Base-by-base conservation (phyloP, 2,329 filamentous ascomycete genomes). In the Hawksworthiomyces lignivorus region DNA sequence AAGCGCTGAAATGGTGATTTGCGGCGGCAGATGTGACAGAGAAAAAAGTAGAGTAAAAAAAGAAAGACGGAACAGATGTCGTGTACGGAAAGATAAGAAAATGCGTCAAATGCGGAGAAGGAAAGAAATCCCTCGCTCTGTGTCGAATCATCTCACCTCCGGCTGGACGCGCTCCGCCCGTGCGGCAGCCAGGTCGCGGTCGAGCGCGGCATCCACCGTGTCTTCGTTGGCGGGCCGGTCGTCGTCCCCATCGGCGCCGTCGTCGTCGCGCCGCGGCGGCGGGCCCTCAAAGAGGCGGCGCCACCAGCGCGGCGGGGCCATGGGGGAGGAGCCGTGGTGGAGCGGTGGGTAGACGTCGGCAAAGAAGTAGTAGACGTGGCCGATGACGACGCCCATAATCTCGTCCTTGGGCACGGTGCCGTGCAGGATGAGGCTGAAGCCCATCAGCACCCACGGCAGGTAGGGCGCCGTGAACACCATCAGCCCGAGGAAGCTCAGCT, bases 321-420 rank as follows among this genome's bases (percentile, higher is more conserved):
- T 71, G 1, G 92, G 92, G 43, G 86, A 75, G 39, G 84, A 82
- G 15, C 87, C 87, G 49, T 84, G 80, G 63, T 96, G 86, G 32
- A 96, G 75, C 4, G 88, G 85, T 4, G 92, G 92, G 62, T 95
- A 98, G 14, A 98, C 89, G 60, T 98, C 92, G 46, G 82, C 86
- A 63, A 97, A 96, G 67, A 96, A 98, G 63, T 97, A 98, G 84
- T 89, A 97, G 30, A 97, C 74, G 63, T 98, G 92, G 9, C 92
- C 92, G 29, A 97, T 89, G 9, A 92, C 80, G 14, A 96, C 87
- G 4, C 92, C 92, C 68, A 94, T 87, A 49, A 98, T 84, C 68
- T 98, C 92, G 60, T 97, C 92, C 64, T 94, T 94, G 4, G 92
- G 92, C 31, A 97, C 73, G 5, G 76, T 84, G 7, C 87, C 87